These are phyloP conservation scores for Wickerhamiella sorbophila DNA, from an alignment of 805 yeast genomes.

Conservation along the genomic window DNA sequence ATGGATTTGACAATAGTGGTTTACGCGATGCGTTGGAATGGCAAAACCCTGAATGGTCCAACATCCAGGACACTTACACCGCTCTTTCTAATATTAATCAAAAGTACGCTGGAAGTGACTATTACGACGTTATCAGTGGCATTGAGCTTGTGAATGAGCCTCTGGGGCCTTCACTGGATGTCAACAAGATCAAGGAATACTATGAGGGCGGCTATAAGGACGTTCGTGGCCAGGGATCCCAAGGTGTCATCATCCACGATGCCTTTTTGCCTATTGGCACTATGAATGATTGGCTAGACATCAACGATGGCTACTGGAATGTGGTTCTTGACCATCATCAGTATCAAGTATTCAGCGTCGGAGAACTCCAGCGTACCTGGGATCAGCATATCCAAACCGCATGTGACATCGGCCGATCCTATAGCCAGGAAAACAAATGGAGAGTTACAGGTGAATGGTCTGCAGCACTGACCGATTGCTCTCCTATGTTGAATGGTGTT, in stretches of 20 bases:
- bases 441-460: conserved; percentile 77
- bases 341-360: conserved; percentile 67
- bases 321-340: conserved; percentile 80
- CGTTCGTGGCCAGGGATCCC: conserved; percentile 40
- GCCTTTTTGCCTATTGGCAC: conserved; percentile 51
- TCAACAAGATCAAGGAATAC: conserved; percentile 44
- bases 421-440: conserved; percentile 47
- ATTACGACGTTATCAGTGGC: conserved; percentile 62
- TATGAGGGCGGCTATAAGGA: conserved; percentile 48
- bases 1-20: conserved; percentile 93
- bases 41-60: conserved; percentile 32
- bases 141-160: conserved; percentile 86
- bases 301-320: conserved; percentile 36
- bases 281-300: conserved; percentile 41
- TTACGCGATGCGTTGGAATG: conserved; percentile 47
- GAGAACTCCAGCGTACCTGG: conserved; percentile 42
- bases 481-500: conserved; percentile 79
- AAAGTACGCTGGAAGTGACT: conserved; percentile 49
- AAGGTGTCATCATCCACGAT: conserved; percentile 62
- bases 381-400: conserved; percentile 48
- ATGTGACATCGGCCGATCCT: conserved; percentile 35
- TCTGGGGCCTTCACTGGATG: conserved; percentile 51
- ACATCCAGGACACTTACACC: conserved; percentile 38
- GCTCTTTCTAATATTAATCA: conserved; percentile 42
- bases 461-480: conserved; percentile 86